Evolutionary conservation across 148 eudicot genomes (phyloP).

Genomic region (Nyssa sinensis): DNA sequence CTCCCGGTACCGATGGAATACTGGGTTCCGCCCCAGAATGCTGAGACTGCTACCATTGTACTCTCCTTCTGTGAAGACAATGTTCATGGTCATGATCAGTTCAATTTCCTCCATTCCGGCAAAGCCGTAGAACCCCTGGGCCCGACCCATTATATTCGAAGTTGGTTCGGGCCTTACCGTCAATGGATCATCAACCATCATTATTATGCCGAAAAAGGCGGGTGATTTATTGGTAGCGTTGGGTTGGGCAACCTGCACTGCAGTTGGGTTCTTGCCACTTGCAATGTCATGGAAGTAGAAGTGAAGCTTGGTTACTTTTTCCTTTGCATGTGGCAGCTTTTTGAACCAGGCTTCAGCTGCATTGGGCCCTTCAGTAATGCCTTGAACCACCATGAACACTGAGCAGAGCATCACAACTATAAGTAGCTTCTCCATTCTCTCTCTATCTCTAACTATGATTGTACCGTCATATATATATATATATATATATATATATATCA

Average conservation of each 20-base stretch:
- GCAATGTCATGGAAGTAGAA: constrained; percentile 32
- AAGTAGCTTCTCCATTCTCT: constrained; percentile 17
- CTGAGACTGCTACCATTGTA: constrained; percentile 47
- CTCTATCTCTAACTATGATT: neutral
- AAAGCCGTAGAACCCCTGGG: constrained; percentile 19
- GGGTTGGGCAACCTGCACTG: constrained; percentile 8
- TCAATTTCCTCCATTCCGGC: constrained; percentile 14
- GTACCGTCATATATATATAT: too few species aligned
- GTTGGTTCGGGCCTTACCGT: constrained; percentile 22
- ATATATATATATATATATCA: too few species aligned
- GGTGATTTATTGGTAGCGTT: constrained; percentile 1
- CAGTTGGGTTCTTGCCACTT: constrained; percentile 19
- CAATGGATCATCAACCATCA: constrained; percentile 15
- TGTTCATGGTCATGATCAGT: constrained; percentile 23
- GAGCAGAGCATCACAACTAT: constrained; percentile 5
- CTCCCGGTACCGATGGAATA: constrained; percentile 24
- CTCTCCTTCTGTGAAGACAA: constrained; percentile 26
- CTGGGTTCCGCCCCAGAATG: constrained; percentile 33
- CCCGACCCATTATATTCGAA: constrained; percentile 20
- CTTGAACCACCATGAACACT: neutral
- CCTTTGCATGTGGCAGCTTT: neutral
- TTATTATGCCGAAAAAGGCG: constrained; percentile 7
- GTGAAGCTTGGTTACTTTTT: constrained; percentile 33
- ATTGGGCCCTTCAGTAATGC: neutral
- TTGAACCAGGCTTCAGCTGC: neutral